phyloP scores from a whole-genome alignment of 805 yeast genomes.

The Lipomyces mesembrius region DNA sequence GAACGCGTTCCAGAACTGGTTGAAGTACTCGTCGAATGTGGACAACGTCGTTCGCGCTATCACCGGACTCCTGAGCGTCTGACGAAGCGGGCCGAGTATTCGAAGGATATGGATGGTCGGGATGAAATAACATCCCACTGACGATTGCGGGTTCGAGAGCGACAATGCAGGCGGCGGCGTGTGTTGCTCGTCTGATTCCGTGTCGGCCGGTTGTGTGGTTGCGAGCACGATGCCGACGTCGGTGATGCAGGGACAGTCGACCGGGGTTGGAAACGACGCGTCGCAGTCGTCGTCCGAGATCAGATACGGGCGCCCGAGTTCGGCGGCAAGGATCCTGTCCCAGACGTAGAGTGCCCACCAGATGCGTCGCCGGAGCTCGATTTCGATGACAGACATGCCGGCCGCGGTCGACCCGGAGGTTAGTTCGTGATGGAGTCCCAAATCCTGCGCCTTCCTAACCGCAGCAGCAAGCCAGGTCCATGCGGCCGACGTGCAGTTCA shows the following conservation, averaged over 20 bases:
- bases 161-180: not conserved
- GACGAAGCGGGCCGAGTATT: slow-evolving; percentile 25
- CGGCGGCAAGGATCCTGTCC: slow-evolving; percentile 38
- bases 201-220: not conserved
- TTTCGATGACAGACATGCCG: slow-evolving; percentile 16
- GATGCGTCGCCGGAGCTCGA: slow-evolving; percentile 36
- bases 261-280: slow-evolving; percentile 32
- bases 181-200: not conserved
- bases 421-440: slow-evolving; percentile 31
- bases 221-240: slow-evolving; percentile 9
- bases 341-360: slow-evolving; percentile 41
- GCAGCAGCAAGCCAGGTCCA: slow-evolving; percentile 40
- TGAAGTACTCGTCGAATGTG: slow-evolving; percentile 31
- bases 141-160: slow-evolving; percentile 14
- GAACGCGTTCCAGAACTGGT: slow-evolving; percentile 30
- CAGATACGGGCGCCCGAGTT: slow-evolving; percentile 31
- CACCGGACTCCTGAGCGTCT: slow-evolving; percentile 19
- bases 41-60: slow-evolving; percentile 24
- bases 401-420: not conserved
- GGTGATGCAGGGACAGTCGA: slow-evolving; percentile 27
- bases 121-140: slow-evolving; percentile 20
- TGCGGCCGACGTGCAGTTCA: slow-evolving; percentile 37
- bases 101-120: slow-evolving; percentile 33
- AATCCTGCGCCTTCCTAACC: slow-evolving; percentile 34
- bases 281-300: slow-evolving; percentile 34